Conservation (phyloP, 805 yeast genomes). For the Wilhelminamyces savonicus region DNA sequence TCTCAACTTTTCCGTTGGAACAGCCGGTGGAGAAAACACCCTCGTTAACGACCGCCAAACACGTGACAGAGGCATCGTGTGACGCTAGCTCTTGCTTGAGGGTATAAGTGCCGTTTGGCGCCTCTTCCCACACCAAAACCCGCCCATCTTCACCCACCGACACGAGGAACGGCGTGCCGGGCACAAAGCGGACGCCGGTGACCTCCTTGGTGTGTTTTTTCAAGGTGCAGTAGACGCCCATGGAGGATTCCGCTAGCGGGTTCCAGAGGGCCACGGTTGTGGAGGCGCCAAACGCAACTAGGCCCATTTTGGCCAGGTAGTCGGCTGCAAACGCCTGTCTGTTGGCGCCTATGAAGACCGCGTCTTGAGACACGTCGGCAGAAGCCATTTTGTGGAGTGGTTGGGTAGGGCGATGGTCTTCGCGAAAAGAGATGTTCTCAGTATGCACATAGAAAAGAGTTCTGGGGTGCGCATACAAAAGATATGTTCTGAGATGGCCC, state of each 20-base stretch:
- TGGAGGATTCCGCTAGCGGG: conserved; percentile 37
- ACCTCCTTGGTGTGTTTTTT: conserved; percentile 59
- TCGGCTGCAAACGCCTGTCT: conserved; percentile 58
- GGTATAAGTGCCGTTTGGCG: conserved; percentile 18
- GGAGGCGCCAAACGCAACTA: conserved; percentile 71
- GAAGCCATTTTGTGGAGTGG: too few relatives aligned
- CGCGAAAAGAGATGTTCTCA: too few relatives aligned
- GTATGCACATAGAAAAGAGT: too few relatives aligned
- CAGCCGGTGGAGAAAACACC: conserved; percentile 52
- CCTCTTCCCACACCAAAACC: conserved; percentile 51
- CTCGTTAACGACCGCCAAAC: conserved; percentile 38
- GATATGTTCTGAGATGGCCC: too few relatives aligned
- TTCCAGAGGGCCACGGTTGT: conserved; percentile 62
- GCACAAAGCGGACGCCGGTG: conserved; percentile 55
- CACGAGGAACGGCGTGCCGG: conserved; percentile 38
- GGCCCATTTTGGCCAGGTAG: conserved; percentile 25
- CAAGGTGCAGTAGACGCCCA: conserved; percentile 50
- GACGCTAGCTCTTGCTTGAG: conserved; percentile 26
- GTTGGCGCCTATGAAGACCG: conserved; percentile 69
- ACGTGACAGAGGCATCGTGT: conserved; percentile 48
- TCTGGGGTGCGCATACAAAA: too few relatives aligned
- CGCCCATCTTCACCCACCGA: conserved; percentile 65
- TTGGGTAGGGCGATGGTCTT: too few relatives aligned
- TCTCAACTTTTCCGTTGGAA: conserved; percentile 50
- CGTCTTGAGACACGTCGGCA: conserved; percentile 44